Base-by-base conservation (phyloP, 2,329 filamentous ascomycete species). In the Davidsoniella eucalypti region DNA sequence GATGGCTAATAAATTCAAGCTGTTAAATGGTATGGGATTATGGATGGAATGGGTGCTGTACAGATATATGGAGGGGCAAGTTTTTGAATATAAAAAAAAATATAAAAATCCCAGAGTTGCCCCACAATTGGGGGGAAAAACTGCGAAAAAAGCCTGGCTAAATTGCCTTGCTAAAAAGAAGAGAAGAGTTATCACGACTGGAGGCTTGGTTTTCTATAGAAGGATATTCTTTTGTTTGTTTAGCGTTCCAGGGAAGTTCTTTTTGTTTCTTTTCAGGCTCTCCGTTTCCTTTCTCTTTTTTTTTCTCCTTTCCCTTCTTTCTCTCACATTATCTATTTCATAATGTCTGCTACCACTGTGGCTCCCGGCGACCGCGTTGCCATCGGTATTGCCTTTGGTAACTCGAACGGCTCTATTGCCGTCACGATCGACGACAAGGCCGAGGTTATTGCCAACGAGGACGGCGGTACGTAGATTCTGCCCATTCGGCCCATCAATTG, bases 361-460 rank as follows among this genome's bases (percentile, higher is more conserved):
- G 63, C 67, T 54, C 76, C 77, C 47, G 68, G 67, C 58, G 72
- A 80, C 58, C 73, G 78, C 60, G 71, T 74, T 61, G 86, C 83
- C 64, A 96, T 98, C 68, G 92, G 92, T 65, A 87, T 98, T 64
- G 84, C 88, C 58, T 95, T 96, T 73, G 92, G 92, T 69, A 98
- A 96, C 73, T 88, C 87, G 55, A 94, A 94, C 80, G 93, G 87
- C 71, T 95, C 87, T 54, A 95, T 98, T 69, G 90, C 90, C 60
- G 87, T 81, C 65, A 94, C 88, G 44, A 77, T 82, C 55, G 90
- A 96, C 62, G 90, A 93, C 67, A 94, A 93, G 73, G 82, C 87
- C 56, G 87, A 95, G 65, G 90, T 98, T 56, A 96, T 98, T 69
- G 92, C 92, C 62, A 96, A 98, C 69, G 92, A 96, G 71, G 92